phyloP scores from a whole-genome alignment of 2,329 filamentous ascomycete species.

The Fusarium bactridioides region DNA sequence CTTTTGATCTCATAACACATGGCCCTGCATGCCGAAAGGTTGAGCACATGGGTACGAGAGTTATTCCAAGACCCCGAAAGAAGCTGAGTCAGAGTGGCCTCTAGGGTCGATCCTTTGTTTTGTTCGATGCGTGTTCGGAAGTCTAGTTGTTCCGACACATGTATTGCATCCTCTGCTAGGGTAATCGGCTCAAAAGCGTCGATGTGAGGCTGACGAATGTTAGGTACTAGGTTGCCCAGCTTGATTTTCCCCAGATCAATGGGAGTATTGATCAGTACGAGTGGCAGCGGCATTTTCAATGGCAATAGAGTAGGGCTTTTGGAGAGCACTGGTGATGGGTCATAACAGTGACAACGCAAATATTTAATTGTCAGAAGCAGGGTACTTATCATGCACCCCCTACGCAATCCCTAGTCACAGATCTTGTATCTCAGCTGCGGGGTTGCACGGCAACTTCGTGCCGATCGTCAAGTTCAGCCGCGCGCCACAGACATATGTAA shows the following conservation, averaged over 20 bases:
- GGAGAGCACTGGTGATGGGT: too few species aligned
- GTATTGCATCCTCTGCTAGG: rapidly evolving
- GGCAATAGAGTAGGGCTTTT: too few species aligned
- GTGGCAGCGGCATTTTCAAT: not conserved
- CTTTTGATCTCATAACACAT: not conserved
- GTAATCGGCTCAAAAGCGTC: not conserved
- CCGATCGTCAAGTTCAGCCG: not conserved
- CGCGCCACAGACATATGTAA: not conserved
- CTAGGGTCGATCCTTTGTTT: rapidly evolving
- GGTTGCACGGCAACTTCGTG: not conserved
- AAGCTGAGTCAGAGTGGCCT: not conserved
- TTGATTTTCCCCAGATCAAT: not conserved
- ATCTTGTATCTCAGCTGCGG: not conserved
- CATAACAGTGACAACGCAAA: rapidly evolving
- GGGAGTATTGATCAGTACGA: not conserved
- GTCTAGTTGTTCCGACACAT: not conserved
- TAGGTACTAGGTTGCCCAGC: not conserved
- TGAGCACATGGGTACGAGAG: rapidly evolving
- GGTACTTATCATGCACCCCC: rapidly evolving
- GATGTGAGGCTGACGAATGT: not conserved
- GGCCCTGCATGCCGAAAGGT: not conserved
- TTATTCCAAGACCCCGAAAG: not conserved
- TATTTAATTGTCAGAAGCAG: rapidly evolving
- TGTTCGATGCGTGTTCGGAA: not conserved
- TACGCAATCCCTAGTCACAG: too few species aligned